Conservation (phyloP, 495 filamentous ascomycete genomes). For the Lepraria neglecta region DNA sequence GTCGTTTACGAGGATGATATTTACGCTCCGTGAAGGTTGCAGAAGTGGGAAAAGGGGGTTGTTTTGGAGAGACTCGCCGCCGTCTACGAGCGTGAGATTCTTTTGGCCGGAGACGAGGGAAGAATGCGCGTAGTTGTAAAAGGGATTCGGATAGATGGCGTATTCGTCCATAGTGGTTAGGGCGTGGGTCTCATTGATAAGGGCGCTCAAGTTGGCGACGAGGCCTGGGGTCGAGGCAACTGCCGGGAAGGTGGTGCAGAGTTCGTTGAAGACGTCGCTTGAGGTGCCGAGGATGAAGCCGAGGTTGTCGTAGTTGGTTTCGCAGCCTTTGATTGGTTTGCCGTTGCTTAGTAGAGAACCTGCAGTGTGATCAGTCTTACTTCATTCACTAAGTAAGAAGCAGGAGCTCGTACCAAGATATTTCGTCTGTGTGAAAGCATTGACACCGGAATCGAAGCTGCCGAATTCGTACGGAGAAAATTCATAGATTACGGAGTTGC, state of each 20-base stretch:
- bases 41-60: constrained; percentile 44
- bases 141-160: constrained; percentile 42
- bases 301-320: constrained; percentile 44
- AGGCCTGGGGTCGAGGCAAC: constrained; percentile 18
- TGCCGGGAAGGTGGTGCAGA: constrained; percentile 28
- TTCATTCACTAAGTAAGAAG: too few relatives aligned
- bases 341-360: constrained; percentile 36
- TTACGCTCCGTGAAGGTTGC: constrained; percentile 35
- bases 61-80: constrained; percentile 41
- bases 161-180: constrained; percentile 30
- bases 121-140: constrained; percentile 34
- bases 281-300: constrained; percentile 45
- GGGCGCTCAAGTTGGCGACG: constrained; percentile 20
- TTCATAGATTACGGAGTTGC: constrained; percentile 40
- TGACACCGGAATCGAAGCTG: constrained; percentile 38
- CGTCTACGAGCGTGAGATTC: constrained; percentile 38
- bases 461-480: constrained; percentile 46
- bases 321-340: constrained; percentile 32
- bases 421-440: constrained; percentile 38
- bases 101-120: constrained; percentile 29
- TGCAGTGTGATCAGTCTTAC: too few relatives aligned
- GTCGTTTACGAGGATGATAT: constrained; percentile 44
- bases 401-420: constrained; percentile 33
- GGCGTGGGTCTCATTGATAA: constrained; percentile 25
- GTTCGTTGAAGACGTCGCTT: constrained; percentile 35